These are phyloP conservation scores for Polychaeton citri DNA, from an alignment of 2,329 filamentous ascomycete species.

Conservation along the genomic window DNA sequence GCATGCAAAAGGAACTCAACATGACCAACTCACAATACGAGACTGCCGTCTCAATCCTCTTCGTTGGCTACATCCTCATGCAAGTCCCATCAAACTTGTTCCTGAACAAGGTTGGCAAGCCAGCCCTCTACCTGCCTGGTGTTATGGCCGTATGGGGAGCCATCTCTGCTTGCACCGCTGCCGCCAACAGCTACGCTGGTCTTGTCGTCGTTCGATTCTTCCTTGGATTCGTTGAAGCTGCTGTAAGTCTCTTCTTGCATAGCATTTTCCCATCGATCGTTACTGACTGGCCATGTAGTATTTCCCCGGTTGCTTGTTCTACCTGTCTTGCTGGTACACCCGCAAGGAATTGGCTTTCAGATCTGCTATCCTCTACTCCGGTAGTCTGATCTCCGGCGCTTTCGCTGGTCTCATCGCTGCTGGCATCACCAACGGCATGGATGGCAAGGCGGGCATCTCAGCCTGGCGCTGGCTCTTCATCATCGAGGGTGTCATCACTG, in stretches of 20 bases:
- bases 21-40: slow-evolving; percentile 32
- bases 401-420: slow-evolving; percentile 44
- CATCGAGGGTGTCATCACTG: slow-evolving; percentile 24
- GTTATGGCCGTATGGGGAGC: slow-evolving; percentile 24
- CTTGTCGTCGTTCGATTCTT: slow-evolving; percentile 1
- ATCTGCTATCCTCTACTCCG: slow-evolving; percentile 40
- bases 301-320: slow-evolving; percentile 35
- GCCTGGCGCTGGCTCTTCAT: slow-evolving; percentile 27
- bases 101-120: slow-evolving; percentile 22
- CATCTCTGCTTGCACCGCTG: slow-evolving; percentile 20
- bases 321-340: slow-evolving; percentile 41
- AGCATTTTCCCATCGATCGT: background rate
- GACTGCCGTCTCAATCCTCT: slow-evolving; percentile 31
- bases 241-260: slow-evolving; percentile 17
- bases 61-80: slow-evolving; percentile 26
- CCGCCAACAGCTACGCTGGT: slow-evolving; percentile 2
- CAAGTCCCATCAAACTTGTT: slow-evolving; percentile 25
- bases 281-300: slow-evolving; percentile 4
- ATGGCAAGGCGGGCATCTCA: slow-evolving; percentile 16
- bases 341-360: slow-evolving; percentile 38
- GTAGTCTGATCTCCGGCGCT: slow-evolving; percentile 35
- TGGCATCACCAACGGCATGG: slow-evolving; percentile 32
- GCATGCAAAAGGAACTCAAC: slow-evolving; percentile 32
- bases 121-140: slow-evolving; percentile 18
- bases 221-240: slow-evolving; percentile 30